A percentile compares a stretch with the other conserved stretches of the same genome.
phyloP scores from a whole-genome alignment of 2,329 filamentous ascomycete genomes.

The Ilyonectria mors-panacis region DNA sequence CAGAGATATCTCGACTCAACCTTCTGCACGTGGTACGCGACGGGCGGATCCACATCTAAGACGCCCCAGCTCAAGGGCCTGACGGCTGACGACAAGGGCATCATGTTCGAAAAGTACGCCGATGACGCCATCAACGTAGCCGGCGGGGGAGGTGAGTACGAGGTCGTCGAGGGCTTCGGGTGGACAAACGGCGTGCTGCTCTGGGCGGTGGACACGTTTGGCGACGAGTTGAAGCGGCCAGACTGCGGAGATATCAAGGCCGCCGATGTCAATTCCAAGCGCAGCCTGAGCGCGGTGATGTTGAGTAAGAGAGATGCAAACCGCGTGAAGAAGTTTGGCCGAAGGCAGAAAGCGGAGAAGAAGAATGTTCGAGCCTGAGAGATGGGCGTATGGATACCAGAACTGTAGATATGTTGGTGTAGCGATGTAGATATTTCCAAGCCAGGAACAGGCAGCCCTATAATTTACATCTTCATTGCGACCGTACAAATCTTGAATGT shows the following conservation, averaged over 20 bases:
- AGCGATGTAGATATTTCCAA: not conserved
- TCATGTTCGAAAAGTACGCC: conserved; percentile 80
- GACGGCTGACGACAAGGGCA: conserved; percentile 62
- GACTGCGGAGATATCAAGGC: conserved; percentile 68
- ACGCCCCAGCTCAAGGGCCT: conserved; percentile 66
- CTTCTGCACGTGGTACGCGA: conserved; percentile 80
- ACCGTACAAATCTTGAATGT: too few species aligned
- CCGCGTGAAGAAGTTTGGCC: conserved; percentile 65
- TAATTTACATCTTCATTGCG: not conserved
- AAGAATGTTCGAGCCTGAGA: conserved; percentile 10
- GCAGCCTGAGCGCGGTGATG: conserved; percentile 61
- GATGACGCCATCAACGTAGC: conserved; percentile 73
- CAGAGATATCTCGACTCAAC: conserved; percentile 78
- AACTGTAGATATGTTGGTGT: not conserved
- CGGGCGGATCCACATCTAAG: conserved; percentile 71
- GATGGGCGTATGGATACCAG: not conserved
- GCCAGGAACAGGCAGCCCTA: too few species aligned
- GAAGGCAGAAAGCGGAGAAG: conserved; percentile 35
- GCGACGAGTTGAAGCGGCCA: conserved; percentile 66
- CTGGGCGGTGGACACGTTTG: conserved; percentile 76
- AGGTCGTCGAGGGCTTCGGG: conserved; percentile 79
- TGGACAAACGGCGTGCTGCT: conserved; percentile 80
- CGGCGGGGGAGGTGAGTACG: conserved; percentile 77
- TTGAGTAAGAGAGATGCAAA: conserved; percentile 61
- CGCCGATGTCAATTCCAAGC: conserved; percentile 54